These are phyloP conservation scores for Talaromyces sp. DNA, from an alignment of 2,329 filamentous ascomycete species.

Conservation along the genomic window DNA sequence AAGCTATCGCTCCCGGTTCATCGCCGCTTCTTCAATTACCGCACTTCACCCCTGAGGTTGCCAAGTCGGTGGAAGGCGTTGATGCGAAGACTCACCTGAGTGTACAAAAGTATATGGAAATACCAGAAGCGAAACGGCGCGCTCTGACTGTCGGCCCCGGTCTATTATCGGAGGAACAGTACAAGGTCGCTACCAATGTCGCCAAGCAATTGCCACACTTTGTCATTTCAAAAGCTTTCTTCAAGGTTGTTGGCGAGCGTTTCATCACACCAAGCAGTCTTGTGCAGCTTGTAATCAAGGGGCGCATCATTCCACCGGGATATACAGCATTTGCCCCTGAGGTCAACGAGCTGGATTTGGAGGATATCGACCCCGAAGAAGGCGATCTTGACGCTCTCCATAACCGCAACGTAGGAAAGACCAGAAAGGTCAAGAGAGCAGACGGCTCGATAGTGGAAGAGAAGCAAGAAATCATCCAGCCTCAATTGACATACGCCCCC, in stretches of 20 bases:
- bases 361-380: conserved; percentile 89
- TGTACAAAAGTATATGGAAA: conserved; percentile 84
- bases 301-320: conserved; percentile 86
- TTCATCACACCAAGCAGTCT: conserved; percentile 89
- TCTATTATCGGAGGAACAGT: conserved; percentile 73
- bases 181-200: conserved; percentile 70
- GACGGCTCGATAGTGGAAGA: conserved; percentile 53
- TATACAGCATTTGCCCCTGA: conserved; percentile 66
- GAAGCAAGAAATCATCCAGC: conserved; percentile 65
- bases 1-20: conserved; percentile 78
- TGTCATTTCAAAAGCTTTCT: conserved; percentile 87
- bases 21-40: conserved; percentile 92
- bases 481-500: conserved; percentile 85
- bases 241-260: conserved; percentile 95
- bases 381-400: conserved; percentile 84
- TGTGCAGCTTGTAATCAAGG: conserved; percentile 93
- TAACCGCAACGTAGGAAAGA: conserved; percentile 65
- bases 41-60: conserved; percentile 68
- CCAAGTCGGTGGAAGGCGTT: conserved; percentile 53
- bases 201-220: conserved; percentile 82
- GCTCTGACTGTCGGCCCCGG: conserved; percentile 66
- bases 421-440: conserved; percentile 63
- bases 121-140: conserved; percentile 72
- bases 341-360: conserved; percentile 74
- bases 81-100: conserved; percentile 69